These are phyloP conservation scores for Fusarium udum DNA, from an alignment of 2,329 filamentous ascomycete genomes.

Conservation along the genomic window DNA sequence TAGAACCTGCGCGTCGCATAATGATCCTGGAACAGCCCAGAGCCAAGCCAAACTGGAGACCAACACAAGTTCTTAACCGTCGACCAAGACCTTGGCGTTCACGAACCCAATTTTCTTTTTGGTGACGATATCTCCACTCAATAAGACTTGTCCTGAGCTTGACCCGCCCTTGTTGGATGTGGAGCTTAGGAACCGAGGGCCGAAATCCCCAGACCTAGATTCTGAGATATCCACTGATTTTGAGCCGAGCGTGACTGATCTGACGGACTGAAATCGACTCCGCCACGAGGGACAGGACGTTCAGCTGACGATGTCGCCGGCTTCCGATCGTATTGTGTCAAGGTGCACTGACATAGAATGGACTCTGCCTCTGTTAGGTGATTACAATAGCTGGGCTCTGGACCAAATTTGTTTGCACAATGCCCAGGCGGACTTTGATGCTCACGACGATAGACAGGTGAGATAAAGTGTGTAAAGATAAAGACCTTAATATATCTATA, in stretches of 20 bases:
- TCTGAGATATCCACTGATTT: background rate
- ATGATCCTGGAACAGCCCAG: slow-evolving; percentile 10
- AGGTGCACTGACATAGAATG: background rate
- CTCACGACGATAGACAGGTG: rapidly evolving
- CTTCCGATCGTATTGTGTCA: too few species aligned
- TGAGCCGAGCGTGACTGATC: background rate
- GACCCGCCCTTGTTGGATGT: background rate
- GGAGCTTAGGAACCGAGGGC: slow-evolving; percentile 11
- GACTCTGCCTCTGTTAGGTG: rapidly evolving
- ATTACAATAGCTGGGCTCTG: rapidly evolving
- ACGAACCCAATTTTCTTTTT: background rate
- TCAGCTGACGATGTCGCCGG: background rate
- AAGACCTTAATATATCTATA: rapidly evolving
- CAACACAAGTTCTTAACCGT: background rate
- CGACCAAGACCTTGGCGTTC: slow-evolving; percentile 20
- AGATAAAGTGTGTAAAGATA: rapidly evolving
- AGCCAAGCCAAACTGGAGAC: slow-evolving; percentile 17
- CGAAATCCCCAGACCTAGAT: slow-evolving; percentile 15
- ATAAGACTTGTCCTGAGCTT: slow-evolving; percentile 23
- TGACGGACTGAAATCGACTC: background rate
- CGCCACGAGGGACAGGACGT: background rate
- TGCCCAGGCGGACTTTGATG: rapidly evolving
- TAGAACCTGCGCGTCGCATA: slow-evolving; percentile 3
- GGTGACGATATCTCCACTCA: slow-evolving; percentile 5
- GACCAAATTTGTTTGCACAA: rapidly evolving